These are phyloP conservation scores for Ustilago nuda DNA, from an alignment of 1,284 basidiomycete species.

Conservation along the genomic window DNA sequence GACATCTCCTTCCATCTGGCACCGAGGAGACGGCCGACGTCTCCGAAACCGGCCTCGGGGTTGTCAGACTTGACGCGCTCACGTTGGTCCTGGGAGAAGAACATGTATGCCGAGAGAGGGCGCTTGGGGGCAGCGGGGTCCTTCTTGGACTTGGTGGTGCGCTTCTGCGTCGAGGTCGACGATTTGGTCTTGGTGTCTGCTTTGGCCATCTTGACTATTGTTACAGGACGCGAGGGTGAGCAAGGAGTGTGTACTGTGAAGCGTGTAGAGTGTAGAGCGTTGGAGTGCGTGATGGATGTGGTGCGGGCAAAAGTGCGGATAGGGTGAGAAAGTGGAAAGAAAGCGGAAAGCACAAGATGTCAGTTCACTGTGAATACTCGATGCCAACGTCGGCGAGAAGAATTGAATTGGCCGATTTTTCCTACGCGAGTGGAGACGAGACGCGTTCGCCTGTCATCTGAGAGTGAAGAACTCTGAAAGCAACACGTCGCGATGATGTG, in stretches of 20 bases:
- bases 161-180: conserved; percentile 49
- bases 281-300: background rate
- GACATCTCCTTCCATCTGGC: conserved; percentile 90
- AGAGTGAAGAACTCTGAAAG: background rate
- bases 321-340: background rate
- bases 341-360: conserved; percentile 10
- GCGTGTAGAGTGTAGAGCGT: background rate
- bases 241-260: too few relatives aligned
- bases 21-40: conserved; percentile 86
- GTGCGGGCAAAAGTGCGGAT: background rate
- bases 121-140: conserved; percentile 86
- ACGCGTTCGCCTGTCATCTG: conserved; percentile 18
- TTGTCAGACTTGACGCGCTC: conserved; percentile 95
- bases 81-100: conserved; percentile 95
- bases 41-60: conserved; percentile 93
- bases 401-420: conserved; percentile 21
- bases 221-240: background rate
- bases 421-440: conserved; percentile 26
- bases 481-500: conserved; percentile 30
- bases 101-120: conserved; percentile 96
- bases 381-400: conserved; percentile 17
- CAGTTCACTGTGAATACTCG: conserved; percentile 7
- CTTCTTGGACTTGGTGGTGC: conserved; percentile 69
- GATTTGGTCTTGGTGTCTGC: conserved; percentile 62
- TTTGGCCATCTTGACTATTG: conserved; percentile 59